These are phyloP conservation scores for Penicillium angulare DNA, from an alignment of 495 filamentous ascomycete genomes.

Conservation along the genomic window DNA sequence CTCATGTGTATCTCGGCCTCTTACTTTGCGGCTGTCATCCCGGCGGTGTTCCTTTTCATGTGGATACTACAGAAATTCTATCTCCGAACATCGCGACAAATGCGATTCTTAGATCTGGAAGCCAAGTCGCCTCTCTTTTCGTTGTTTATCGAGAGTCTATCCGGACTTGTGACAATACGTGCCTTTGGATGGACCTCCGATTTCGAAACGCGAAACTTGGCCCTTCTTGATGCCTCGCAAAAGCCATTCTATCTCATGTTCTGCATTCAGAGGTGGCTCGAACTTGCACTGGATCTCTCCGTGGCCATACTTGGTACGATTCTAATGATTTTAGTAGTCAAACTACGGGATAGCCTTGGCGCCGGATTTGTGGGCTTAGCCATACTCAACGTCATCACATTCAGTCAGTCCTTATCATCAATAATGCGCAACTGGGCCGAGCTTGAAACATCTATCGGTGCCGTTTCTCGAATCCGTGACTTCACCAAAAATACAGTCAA, in stretches of 20 bases:
- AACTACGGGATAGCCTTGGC: constrained; percentile 24
- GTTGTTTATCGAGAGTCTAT: constrained; percentile 46
- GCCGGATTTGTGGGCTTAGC: constrained; percentile 30
- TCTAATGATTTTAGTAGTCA: constrained; percentile 1
- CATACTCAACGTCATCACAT: constrained; percentile 18
- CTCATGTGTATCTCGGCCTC: constrained; percentile 6
- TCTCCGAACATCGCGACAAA: constrained; percentile 58
- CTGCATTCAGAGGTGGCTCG: constrained; percentile 44
- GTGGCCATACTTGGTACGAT: constrained; percentile 20
- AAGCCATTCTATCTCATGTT: constrained; percentile 44
- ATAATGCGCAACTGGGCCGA: constrained; percentile 9
- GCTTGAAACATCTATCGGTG: constrained; percentile 25
- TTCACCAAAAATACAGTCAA: constrained; percentile 7
- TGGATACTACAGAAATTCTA: constrained; percentile 47
- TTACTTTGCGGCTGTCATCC: constrained; percentile 4
- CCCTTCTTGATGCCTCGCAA: constrained; percentile 37
- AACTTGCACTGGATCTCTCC: constrained; percentile 40
- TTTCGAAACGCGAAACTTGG: constrained; percentile 19
- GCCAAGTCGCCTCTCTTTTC: constrained; percentile 51
- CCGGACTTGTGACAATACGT: constrained; percentile 48
- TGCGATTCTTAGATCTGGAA: constrained; percentile 59
- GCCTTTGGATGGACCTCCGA: constrained; percentile 43
- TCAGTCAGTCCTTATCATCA: constrained; percentile 3
- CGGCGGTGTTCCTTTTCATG: not conserved
- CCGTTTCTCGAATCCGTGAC: constrained; percentile 14